Percentiles rank a stretch among this genome's conserved stretches.
Conservation (phyloP, 2,329 filamentous ascomycete species). For the Fusarium udum region DNA sequence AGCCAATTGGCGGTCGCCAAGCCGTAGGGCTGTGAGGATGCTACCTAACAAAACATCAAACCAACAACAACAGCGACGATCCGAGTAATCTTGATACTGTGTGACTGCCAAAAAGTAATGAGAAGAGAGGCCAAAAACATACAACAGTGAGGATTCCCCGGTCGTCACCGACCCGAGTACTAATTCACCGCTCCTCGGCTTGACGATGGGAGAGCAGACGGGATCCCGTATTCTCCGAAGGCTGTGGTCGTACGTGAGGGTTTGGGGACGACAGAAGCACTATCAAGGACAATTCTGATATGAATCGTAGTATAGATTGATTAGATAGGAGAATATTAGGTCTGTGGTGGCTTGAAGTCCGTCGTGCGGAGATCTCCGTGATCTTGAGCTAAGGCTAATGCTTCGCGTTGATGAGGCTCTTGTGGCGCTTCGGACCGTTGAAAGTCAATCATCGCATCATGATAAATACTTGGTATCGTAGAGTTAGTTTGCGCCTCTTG, state of each 20-base stretch:
- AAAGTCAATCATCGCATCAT: background rate
- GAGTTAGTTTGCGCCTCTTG: background rate
- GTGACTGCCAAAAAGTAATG: background rate
- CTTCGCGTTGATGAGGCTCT: background rate
- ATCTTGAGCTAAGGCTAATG: background rate
- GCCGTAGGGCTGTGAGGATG: background rate
- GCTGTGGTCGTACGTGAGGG: constrained; percentile 23
- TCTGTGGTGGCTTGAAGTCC: background rate
- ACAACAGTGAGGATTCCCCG: constrained; percentile 21
- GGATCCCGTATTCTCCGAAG: constrained; percentile 22
- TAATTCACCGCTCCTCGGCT: constrained; percentile 17
- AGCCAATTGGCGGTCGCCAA: background rate
- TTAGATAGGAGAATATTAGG: background rate
- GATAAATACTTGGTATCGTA: background rate
- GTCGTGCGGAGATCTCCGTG: background rate
- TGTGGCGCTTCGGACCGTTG: background rate
- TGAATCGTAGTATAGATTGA: background rate
- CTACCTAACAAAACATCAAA: background rate
- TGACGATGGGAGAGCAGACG: constrained; percentile 26
- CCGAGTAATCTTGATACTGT: background rate
- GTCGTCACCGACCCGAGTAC: constrained; percentile 19
- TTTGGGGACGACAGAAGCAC: background rate
- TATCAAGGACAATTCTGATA: background rate
- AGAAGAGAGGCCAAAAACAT: background rate
- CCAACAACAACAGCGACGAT: background rate